Base-by-base conservation (phyloP, 2,329 filamentous ascomycete genomes). In the Colletotrichum sp. region DNA sequence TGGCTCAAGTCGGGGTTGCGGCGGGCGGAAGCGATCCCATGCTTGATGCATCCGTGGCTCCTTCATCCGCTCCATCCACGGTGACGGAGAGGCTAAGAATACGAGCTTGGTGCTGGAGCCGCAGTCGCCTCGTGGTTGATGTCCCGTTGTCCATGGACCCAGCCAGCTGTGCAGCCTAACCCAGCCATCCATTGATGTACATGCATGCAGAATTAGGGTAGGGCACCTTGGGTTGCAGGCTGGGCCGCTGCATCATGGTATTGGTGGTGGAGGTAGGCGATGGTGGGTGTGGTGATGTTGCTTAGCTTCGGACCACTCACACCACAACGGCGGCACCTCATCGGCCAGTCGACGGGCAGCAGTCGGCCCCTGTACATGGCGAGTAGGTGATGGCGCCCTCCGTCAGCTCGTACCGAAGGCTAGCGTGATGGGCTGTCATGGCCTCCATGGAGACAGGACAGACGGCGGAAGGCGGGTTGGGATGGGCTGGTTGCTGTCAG, bases 1-100 rank as follows among this genome's bases (percentile, higher is more conserved):
- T 32, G 52, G 65, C n/a, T n/a, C n/a, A n/a, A n/a, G n/a, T n/a
- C n/a, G n/a, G 61, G 18, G 26, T 52, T 39, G 65, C 39, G 30
- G 66, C 24, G 30, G 32, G 63, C 63, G 26, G 39, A 26, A 57
- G 18, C 21, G 55, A 72, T 72, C 21, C 8, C 55, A 30, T 57
- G 48, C 26, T 16, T 13, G 57, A 39, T 30, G 21, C 28, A 72
- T 9, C 77, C 48, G 77, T 63, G 61, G 79, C 71, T 1, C 76
- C 79, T 57, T 84, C 87, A 76, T 63, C 43, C 32, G 34, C 24
- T 39, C 15, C 57, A 32, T 64, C 65, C 57, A 61, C 21, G 55
- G 21, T 18, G 68, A 26, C 32, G 60, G 68, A 16, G 32, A 26
- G 16, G 39, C 59, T 55, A 52, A 26, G 63, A 68, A 64, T 57